Conservation (phyloP, 129 eudicot species). For the Solidago caesia region DNA sequence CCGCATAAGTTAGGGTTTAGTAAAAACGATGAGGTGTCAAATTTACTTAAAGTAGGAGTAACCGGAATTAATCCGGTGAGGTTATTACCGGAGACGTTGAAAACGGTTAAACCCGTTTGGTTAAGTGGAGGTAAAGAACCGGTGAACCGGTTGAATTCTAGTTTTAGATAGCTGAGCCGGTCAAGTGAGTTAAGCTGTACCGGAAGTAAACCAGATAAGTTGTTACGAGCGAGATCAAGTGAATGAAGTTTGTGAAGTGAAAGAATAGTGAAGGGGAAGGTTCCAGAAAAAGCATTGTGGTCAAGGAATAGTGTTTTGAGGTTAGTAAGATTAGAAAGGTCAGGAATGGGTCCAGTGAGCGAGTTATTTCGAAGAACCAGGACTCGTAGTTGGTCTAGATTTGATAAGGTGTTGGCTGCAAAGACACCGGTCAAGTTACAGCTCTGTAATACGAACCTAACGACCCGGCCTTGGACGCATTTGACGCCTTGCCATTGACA, state of each 20-base stretch:
- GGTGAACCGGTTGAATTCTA: constrained; percentile 65
- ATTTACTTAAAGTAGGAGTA: constrained; percentile 50
- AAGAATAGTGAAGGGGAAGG: constrained; percentile 53
- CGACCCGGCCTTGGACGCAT: constrained; percentile 70
- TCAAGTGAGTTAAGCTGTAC: constrained; percentile 39
- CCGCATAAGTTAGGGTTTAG: constrained; percentile 78
- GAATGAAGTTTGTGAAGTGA: constrained; percentile 49
- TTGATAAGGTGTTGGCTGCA: constrained; percentile 45
- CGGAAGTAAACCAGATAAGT: constrained; percentile 60
- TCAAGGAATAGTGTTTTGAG: constrained; percentile 69
- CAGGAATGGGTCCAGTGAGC: constrained; percentile 71
- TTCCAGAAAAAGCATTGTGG: constrained; percentile 66
- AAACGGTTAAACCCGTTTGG: constrained; percentile 49
- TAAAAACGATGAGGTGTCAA: constrained; percentile 42
- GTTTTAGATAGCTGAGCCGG: constrained; percentile 53
- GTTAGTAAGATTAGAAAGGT: constrained; percentile 57
- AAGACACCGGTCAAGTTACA: constrained; percentile 55
- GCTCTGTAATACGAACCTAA: constrained; percentile 51
- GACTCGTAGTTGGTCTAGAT: constrained; percentile 84
- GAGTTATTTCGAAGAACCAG: constrained; percentile 69
- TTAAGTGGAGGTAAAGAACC: constrained; percentile 78
- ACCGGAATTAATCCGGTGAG: constrained; percentile 69
- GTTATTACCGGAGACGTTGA: constrained; percentile 70
- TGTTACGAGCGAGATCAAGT: constrained; percentile 68
- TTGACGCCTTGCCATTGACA: constrained; percentile 91